Conservation (phyloP, 495 filamentous ascomycete species). For the Tuber borchii region DNA sequence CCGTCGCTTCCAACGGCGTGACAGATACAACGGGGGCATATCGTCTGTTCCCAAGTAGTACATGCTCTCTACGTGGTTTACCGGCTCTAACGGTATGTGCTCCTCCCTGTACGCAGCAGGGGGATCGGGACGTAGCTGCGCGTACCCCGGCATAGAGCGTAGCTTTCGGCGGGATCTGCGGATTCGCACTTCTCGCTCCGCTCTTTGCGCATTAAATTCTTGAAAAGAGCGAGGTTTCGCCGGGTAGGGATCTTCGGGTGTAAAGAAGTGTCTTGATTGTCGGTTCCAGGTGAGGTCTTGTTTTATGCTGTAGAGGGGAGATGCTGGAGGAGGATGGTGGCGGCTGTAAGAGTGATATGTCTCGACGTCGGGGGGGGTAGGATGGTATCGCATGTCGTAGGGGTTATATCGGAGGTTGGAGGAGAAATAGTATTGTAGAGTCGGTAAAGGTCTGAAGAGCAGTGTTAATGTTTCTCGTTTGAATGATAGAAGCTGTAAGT, state of each 20-base stretch:
- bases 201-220: conserved; percentile 30
- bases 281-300: conserved; percentile 35
- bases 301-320: conserved; percentile 31
- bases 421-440: background rate
- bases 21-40: conserved; percentile 28
- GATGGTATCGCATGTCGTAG: background rate
- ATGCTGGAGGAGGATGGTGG: background rate
- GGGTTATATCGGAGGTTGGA: background rate
- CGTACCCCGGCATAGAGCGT: conserved; percentile 12
- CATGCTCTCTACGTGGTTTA: conserved; percentile 21
- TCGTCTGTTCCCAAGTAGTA: conserved; percentile 31
- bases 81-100: conserved; percentile 8
- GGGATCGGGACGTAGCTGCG: background rate
- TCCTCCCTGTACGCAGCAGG: background rate
- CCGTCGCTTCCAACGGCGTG: conserved; percentile 17
- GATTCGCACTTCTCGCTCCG: conserved; percentile 25
- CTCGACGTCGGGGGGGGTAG: background rate
- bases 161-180: conserved; percentile 30
- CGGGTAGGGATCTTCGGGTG: conserved; percentile 28
- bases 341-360: background rate
- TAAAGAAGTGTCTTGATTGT: conserved; percentile 31
- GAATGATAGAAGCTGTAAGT: background rate
- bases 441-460: background rate
- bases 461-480: background rate
- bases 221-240: conserved; percentile 29